Evolutionary conservation across 2,329 filamentous ascomycete species (phyloP), one percentile per base, ranked within the genome.

Genomic region (Truncatella angustata): DNA sequence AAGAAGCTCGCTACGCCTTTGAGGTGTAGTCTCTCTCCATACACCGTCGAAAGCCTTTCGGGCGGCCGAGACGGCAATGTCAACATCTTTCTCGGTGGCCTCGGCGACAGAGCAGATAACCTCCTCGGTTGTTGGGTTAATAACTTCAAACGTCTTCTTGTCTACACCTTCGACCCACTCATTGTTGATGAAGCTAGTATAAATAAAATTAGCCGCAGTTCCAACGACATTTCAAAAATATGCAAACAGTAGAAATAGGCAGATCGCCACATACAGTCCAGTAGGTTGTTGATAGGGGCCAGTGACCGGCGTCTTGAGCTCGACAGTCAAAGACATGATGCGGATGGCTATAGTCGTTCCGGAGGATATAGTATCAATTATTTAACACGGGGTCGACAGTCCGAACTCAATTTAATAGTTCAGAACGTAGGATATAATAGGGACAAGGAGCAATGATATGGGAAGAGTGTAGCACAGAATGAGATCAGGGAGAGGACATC

Each of bases 91-190:
- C 79, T 95, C 91, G 59, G 87, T 89, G 67, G 87, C 92, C 76
- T 96, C 91, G 68, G 84, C 77, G 63, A 96, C 89, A 51, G 85
- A 86, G 78, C 79, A 82, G 77, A 96, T 95, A 66, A 90, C 84
- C 73, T 91, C 85, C 73, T 96, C 92, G 59, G 84, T 90, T 58
- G 87, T 67, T 54, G 91, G 91, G 82, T 96, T 96, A 80, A 94
- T 87, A 71, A 91, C 88, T 75, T 96, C 91, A 67, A 96, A 94
- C 61, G 87, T 91, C 82, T 90, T 87, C 76, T 91, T 91, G 63
- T 96, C 90, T 58, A 88, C 85, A 69, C 85, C 80, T 72, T 88
- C 85, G 59, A 95, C 84, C 76, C 87, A 97, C 74, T 97, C 88
- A 73, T 93, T 92, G 82, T 94, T 92, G 82, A 96, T 94, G 81